Evolutionary conservation across 2,329 filamentous ascomycete species (phyloP), one percentile per base, ranked within the genome.

Genomic region (Pyrenochaeta sp.): DNA sequence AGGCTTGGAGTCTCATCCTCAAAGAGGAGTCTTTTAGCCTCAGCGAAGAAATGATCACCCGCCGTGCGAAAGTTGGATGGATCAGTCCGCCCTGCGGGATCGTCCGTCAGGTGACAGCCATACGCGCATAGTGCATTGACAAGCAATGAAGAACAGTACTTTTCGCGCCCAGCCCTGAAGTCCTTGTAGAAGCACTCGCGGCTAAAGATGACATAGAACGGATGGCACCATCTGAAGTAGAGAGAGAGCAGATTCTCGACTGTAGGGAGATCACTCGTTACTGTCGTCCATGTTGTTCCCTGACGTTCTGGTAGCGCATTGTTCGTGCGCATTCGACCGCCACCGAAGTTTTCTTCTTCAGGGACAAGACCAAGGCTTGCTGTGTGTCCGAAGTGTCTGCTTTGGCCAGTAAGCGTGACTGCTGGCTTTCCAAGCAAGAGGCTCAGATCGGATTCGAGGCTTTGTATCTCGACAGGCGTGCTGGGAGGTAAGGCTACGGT

Each of bases 11-110:
- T 81, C 46, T 88, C 74, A 26, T 71, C 66, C 41, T 81, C 73
- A 42, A 80, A 74, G 20, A 89, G 76, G 0, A 90, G 73, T 7
- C 84, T 76, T 48, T 81, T 77, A 6, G 83, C 80, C 65, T 91
- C 87, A 38, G 82, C 81, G 67, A 89, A 90, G 69, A 90, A 91
- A 62, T 88, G 82, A 50, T 90, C 84, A 4, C 88, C 87, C 1
- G 86, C 85, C 0, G 85, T 84, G 44, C 81, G 80, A 3, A 84
- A 79, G 58, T 88, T 81, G 53, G 77, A 73, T 0, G 83, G 79
- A 44, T 85, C 78, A n/a, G 79, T 81, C 26, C 86, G 81, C 8
- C 85, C 86, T 59, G 79, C 79, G 13, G 81, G 80, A 23, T 85
- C 81, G 37, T 80, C 83, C 1, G 87, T 89, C 55, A 88, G 86